Evolutionary conservation across 148 eudicot genomes (phyloP).

Genomic region (Talinum fruticosum): DNA sequence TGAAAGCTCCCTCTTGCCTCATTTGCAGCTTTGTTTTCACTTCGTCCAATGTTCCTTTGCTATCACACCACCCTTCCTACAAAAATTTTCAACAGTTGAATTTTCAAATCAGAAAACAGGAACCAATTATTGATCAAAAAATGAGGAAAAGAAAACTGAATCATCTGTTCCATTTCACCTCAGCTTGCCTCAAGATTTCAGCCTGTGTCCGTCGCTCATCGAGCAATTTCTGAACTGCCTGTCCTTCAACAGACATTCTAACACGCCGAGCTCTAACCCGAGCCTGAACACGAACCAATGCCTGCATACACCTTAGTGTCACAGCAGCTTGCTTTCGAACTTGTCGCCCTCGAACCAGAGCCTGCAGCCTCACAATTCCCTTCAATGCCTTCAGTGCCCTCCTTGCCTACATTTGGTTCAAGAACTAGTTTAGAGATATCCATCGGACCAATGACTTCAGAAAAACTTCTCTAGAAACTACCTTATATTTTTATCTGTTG

Average conservation of each 20-base stretch:
- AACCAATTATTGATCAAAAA: neutral
- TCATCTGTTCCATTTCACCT: slow-evolving; percentile 38
- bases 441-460: too few relatives aligned
- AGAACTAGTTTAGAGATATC: neutral
- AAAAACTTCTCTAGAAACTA: neutral
- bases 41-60: slow-evolving; percentile 76
- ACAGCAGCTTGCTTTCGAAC: slow-evolving; percentile 97
- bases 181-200: slow-evolving; percentile 75
- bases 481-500: neutral
- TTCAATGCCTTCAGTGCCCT: slow-evolving; percentile 87
- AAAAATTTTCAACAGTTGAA: neutral
- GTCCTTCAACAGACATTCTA: slow-evolving; percentile 89
- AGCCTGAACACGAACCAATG: slow-evolving; percentile 96
- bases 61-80: slow-evolving; percentile 98
- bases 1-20: slow-evolving; percentile 91
- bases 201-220: slow-evolving; percentile 56
- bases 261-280: slow-evolving; percentile 92
- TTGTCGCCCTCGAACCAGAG: slow-evolving; percentile 79
- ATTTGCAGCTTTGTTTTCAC: slow-evolving; percentile 76
- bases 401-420: slow-evolving; percentile 51
- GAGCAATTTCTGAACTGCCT: slow-evolving; percentile 77
- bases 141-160: neutral
- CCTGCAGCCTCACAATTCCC: slow-evolving; percentile 89
- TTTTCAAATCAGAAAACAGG: neutral
- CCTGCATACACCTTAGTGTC: slow-evolving; percentile 95